Conservation (phyloP, 306 rosid species). For the Vigna radiata region DNA sequence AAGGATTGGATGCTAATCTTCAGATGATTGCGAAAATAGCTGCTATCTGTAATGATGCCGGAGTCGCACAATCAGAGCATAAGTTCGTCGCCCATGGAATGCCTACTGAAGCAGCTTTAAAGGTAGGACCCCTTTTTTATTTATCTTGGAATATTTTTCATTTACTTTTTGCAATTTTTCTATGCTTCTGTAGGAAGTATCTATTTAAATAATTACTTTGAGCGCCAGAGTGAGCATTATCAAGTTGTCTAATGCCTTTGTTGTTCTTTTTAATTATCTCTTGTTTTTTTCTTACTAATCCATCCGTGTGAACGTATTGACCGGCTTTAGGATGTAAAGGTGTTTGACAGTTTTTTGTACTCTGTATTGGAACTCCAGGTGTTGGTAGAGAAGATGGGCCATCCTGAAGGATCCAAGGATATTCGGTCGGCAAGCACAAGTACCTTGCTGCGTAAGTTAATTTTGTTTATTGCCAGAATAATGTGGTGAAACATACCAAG, state of each 20-base stretch:
- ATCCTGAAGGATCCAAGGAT: slow-evolving; percentile 57
- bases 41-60: slow-evolving; percentile 77
- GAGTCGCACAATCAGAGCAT: slow-evolving; percentile 58
- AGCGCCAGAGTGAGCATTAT: background rate
- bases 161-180: background rate
- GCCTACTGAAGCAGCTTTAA: slow-evolving; percentile 85
- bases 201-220: slow-evolving; percentile 13
- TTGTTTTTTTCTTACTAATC: background rate
- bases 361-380: slow-evolving; percentile 59
- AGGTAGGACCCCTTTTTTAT: slow-evolving; percentile 45
- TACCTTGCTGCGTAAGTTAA: slow-evolving; percentile 63
- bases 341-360: slow-evolving; percentile 36
- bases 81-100: slow-evolving; percentile 71
- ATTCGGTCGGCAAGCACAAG: slow-evolving; percentile 42
- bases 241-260: slow-evolving; percentile 19
- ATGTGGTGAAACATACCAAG: background rate
- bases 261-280: background rate
- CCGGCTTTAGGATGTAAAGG: background rate
- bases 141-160: background rate
- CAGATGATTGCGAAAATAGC: slow-evolving; percentile 73
- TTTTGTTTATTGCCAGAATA: background rate
- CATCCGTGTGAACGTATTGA: background rate
- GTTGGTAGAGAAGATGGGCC: slow-evolving; percentile 94
- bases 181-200: slow-evolving; percentile 4
- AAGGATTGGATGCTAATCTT: slow-evolving; percentile 72